phyloP scores from a whole-genome alignment of 768 basidiomycete species.

The Lentinula lateritia region DNA sequence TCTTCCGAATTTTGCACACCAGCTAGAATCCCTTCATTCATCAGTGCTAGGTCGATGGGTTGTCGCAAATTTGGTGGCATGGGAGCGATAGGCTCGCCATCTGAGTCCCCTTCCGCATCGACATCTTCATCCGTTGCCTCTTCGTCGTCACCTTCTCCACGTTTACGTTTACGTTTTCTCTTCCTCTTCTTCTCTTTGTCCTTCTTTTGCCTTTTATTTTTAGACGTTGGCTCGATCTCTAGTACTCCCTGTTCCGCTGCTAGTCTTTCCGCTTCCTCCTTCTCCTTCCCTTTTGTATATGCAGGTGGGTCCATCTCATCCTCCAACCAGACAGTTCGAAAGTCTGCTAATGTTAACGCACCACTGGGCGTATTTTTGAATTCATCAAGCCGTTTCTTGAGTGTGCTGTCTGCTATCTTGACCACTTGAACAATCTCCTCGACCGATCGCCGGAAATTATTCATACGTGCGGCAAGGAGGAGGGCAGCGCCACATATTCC shows the following conservation, averaged over 20 bases:
- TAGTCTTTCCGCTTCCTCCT: slow-evolving; percentile 52
- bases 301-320: slow-evolving; percentile 92
- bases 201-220: slow-evolving; percentile 20
- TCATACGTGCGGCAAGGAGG: slow-evolving; percentile 95
- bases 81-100: slow-evolving; percentile 26
- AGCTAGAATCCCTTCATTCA: slow-evolving; percentile 64
- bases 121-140: slow-evolving; percentile 31
- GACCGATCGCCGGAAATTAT: slow-evolving; percentile 88
- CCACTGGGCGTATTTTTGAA: slow-evolving; percentile 90
- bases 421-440: slow-evolving; percentile 98
- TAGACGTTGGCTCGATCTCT: slow-evolving; percentile 20
- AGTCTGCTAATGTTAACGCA: slow-evolving; percentile 80
- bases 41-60: slow-evolving; percentile 50
- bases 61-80: slow-evolving; percentile 19
- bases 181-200: slow-evolving; percentile 21
- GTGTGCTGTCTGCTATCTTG: slow-evolving; percentile 94
- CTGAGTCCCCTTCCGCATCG: slow-evolving; percentile 17
- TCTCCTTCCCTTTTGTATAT: slow-evolving; percentile 71
- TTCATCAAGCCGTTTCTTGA: slow-evolving; percentile 90
- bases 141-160: slow-evolving; percentile 20
- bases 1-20: slow-evolving; percentile 40
- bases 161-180: slow-evolving; percentile 22
- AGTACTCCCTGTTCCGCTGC: slow-evolving; percentile 27
- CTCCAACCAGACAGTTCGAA: slow-evolving; percentile 85
- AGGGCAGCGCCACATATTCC: slow-evolving; percentile 97